These are phyloP conservation scores for Panaeolus papilionaceus DNA, from an alignment of 768 basidiomycete genomes.

Conservation along the genomic window DNA sequence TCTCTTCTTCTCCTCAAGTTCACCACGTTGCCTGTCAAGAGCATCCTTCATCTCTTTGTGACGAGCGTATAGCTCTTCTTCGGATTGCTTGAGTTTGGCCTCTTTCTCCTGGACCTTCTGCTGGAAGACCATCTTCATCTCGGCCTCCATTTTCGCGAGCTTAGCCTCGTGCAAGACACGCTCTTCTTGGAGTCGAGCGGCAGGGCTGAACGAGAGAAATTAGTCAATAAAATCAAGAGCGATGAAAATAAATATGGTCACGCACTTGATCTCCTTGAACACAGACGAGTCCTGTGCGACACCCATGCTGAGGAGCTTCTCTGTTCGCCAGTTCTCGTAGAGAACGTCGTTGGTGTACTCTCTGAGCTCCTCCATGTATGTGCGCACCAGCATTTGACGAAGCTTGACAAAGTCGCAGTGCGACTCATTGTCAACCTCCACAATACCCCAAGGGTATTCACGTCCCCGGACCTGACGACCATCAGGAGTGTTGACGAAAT, in stretches of 20 bases:
- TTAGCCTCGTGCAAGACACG: slow-evolving; percentile 96
- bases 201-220: slow-evolving; percentile 66
- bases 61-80: slow-evolving; percentile 97
- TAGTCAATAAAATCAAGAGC: slow-evolving; percentile 21
- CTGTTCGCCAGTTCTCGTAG: slow-evolving; percentile 98
- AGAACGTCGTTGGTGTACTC: slow-evolving; percentile 96
- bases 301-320: slow-evolving; percentile 97
- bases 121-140: slow-evolving; percentile 99
- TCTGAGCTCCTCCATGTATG: slow-evolving; percentile 98
- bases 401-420: slow-evolving; percentile 99
- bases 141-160: slow-evolving; percentile 98
- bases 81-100: slow-evolving; percentile 97
- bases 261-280: slow-evolving; percentile 99
- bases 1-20: slow-evolving; percentile 98
- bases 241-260: slow-evolving; percentile 22
- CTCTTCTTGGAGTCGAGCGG: slow-evolving; percentile 95
- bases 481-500: slow-evolving; percentile 79
- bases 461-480: slow-evolving; percentile 95
- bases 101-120: slow-evolving; percentile 99
- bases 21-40: slow-evolving; percentile 92
- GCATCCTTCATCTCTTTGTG: slow-evolving; percentile 99
- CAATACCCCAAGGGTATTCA: slow-evolving; percentile 97
- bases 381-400: slow-evolving; percentile 98
- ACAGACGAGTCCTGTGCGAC: slow-evolving; percentile 97
- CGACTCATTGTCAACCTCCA: slow-evolving; percentile 99